These are phyloP conservation scores for Dissoconium aciculare DNA, from an alignment of 2,329 filamentous ascomycete species.

Conservation along the genomic window DNA sequence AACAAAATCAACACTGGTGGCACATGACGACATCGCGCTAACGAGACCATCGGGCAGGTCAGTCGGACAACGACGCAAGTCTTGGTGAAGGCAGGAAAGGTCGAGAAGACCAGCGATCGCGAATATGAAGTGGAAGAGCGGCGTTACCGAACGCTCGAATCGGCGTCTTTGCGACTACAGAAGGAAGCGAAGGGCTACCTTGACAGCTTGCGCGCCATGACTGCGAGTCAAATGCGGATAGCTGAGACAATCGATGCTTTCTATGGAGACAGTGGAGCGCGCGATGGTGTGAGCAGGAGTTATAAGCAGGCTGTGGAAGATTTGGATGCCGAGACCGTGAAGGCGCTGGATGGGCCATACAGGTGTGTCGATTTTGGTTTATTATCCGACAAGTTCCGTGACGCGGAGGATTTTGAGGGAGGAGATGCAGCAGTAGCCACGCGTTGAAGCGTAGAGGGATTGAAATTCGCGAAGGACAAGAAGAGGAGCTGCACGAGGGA, in stretches of 20 bases:
- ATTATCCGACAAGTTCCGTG: slow-evolving; percentile 8
- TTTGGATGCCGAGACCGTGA: slow-evolving; percentile 94
- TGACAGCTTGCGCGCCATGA: slow-evolving; percentile 95
- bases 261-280: slow-evolving; percentile 89
- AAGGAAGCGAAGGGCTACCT: slow-evolving; percentile 98
- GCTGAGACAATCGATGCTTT: slow-evolving; percentile 98
- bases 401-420: slow-evolving; percentile 10
- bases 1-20: too few species aligned
- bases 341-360: slow-evolving; percentile 92
- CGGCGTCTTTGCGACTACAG: slow-evolving; percentile 77
- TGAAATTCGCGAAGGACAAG: slow-evolving; percentile 16
- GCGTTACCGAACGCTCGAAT: slow-evolving; percentile 94
- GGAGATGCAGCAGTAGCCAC: slow-evolving; percentile 3
- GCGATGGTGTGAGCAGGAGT: slow-evolving; percentile 85
- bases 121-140: slow-evolving; percentile 92
- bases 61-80: slow-evolving; percentile 98
- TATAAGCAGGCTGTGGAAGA: slow-evolving; percentile 99
- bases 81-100: slow-evolving; percentile 99
- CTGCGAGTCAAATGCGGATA: slow-evolving; percentile 96
- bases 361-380: slow-evolving; percentile 36
- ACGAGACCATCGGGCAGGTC: slow-evolving; percentile 86
- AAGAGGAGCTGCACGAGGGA: slow-evolving; percentile 12
- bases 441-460: too few species aligned
- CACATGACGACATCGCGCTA: slow-evolving; percentile 19
- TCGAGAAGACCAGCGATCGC: slow-evolving; percentile 95